These are phyloP conservation scores for Vitis vinifera DNA, from an alignment of 164 flowering plant genomes.

Conservation along the genomic window ASM3070453v1 NC_081809.1:6741501-6742000, in stretches of 20 bases:
- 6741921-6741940: constrained; percentile 69
- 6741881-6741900: constrained; percentile 83
- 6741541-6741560: neutral
- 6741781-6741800: constrained; percentile 88
- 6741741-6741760: constrained; percentile 72
- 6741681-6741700: constrained; percentile 66
- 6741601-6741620: constrained; percentile 88
- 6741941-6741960: constrained; percentile 6
- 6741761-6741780: constrained; percentile 61
- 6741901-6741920: constrained; percentile 92
- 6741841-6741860: constrained; percentile 61
- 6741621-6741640: constrained; percentile 90
- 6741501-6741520: neutral
- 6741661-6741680: constrained; percentile 53
- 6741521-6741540: too few species aligned
- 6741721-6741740: constrained; percentile 69
- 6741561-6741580: neutral
- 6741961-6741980: constrained; percentile 15
- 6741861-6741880: constrained; percentile 55
- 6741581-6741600: constrained; percentile 31
- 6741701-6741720: constrained; percentile 82
- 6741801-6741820: constrained; percentile 70
- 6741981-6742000: constrained; percentile 18
- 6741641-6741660: constrained; percentile 95
- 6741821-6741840: constrained; percentile 92